Evolutionary conservation across 179 eudicot species (phyloP), one percentile per base, ranked within the genome.

Genomic region (Heliamphora ciliata): DNA sequence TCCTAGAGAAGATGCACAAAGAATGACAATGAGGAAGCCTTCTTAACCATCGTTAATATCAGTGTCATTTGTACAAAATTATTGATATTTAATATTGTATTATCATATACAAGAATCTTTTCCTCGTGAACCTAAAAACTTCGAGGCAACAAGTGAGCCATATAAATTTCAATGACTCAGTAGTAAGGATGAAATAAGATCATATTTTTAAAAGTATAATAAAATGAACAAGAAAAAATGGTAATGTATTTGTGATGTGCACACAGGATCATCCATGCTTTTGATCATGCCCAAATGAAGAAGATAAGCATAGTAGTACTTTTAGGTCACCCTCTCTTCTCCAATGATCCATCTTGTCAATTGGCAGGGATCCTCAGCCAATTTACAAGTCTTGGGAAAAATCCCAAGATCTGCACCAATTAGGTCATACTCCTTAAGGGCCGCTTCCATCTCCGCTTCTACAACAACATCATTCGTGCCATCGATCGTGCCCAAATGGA

Each of bases 391-490:
- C 79, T 75, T 87, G 9, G 93, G 92, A 60, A 89, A 78, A 68
- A 96, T 89, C 80, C 99, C 98, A 48, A 96, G 98, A 88, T 96
- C 97, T 8, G 86, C 67, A 4, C 94, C 92, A 21, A 92, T 88
- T 74, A 84, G 87, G 72, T 86, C 87, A 18, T 86, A 96, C 85
- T 90, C 91, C 80, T 85, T 87, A 13, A 96, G 63, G 54, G 92
- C 91, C 17, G 88, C 90, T 86, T 91, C 94, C 99, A 96, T 91
- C 78, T 96, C 98, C 55, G 90, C 91, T 91, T 91, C 97, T 74
- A 89, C 84, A 40, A 88, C 85, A 48, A 86, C 88, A 79, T 90
- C 93, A 82, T 96, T 94, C 64, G 84, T 75, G 66, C 83, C 84
- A 66, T 90, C 94, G 7, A 90, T 82, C 79, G 78, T 86, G 79